Evolutionary conservation across 768 basidiomycete species (phyloP).

Genomic region (Tylopilus subfusipes): DNA sequence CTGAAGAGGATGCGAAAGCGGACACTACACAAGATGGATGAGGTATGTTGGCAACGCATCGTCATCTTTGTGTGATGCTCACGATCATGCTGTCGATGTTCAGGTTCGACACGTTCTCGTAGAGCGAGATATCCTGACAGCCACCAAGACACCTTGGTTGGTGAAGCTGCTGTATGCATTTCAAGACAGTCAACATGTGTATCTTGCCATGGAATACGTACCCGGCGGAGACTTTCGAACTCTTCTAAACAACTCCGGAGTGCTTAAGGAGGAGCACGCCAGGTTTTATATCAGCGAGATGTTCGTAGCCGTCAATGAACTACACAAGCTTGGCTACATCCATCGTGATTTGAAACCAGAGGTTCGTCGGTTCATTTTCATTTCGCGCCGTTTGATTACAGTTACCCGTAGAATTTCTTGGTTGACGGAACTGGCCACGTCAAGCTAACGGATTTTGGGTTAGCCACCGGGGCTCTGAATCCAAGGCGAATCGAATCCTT

Average conservation of each 20-base stretch:
- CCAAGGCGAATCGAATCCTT: conserved; percentile 92
- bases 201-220: conserved; percentile 99
- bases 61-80: neutral
- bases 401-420: conserved; percentile 75
- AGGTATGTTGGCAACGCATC: conserved; percentile 47
- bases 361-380: conserved; percentile 42
- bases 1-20: conserved; percentile 97
- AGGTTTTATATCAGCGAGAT: conserved; percentile 97
- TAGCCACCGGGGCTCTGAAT: conserved; percentile 94
- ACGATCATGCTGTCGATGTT: neutral
- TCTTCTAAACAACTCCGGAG: conserved; percentile 94
- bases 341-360: conserved; percentile 98
- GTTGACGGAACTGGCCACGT: conserved; percentile 95
- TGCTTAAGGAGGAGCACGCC: conserved; percentile 95
- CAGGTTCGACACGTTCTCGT: conserved; percentile 97
- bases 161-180: conserved; percentile 94
- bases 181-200: conserved; percentile 87
- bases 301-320: conserved; percentile 90
- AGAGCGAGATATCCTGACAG: conserved; percentile 95
- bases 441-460: conserved; percentile 95
- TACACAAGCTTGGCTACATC: conserved; percentile 97
- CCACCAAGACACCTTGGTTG: conserved; percentile 97
- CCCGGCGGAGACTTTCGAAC: conserved; percentile 99
- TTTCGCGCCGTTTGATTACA: neutral
- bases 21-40: conserved; percentile 97